Percentiles rank a stretch among this genome's conserved stretches.
Conservation (phyloP, 2,329 filamentous ascomycete genomes). For the Chaetomium sp. region DNA sequence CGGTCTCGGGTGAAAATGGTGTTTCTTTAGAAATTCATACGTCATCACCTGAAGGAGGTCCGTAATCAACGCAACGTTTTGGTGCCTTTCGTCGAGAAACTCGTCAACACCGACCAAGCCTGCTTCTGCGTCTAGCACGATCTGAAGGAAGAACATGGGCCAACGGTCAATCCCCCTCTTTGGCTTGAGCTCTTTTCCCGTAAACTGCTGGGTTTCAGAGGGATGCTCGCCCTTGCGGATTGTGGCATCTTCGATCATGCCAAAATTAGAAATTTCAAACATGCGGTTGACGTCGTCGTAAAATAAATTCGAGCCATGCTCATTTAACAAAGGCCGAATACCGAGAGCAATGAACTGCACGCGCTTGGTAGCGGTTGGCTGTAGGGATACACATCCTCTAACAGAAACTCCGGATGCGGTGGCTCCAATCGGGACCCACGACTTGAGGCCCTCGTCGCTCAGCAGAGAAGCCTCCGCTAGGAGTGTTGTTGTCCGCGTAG, state of each 20-base stretch:
- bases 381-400: conserved; percentile 69
- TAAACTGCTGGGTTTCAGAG: conserved; percentile 51
- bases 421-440: conserved; percentile 74
- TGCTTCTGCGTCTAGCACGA: conserved; percentile 46
- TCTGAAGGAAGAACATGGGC: conserved; percentile 85
- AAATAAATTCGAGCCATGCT: conserved; percentile 62
- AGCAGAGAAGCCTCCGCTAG: conserved; percentile 68
- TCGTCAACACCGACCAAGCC: conserved; percentile 37
- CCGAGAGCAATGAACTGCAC: conserved; percentile 83
- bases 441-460: conserved; percentile 50
- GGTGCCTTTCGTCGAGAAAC: conserved; percentile 50
- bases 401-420: conserved; percentile 63
- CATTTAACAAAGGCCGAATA: conserved; percentile 63
- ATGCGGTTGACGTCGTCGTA: conserved; percentile 78
- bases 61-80: conserved; percentile 56
- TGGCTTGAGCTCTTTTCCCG: conserved; percentile 53
- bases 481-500: conserved; percentile 49
- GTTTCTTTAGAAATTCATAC: conserved; percentile 72
- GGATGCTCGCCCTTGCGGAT: conserved; percentile 42
- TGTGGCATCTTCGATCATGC: conserved; percentile 54
- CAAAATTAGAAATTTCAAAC: conserved; percentile 78
- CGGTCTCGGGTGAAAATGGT: conserved; percentile 64
- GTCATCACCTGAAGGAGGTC: conserved; percentile 70
- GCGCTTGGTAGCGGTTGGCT: conserved; percentile 69
- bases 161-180: conserved; percentile 75